Conservation (phyloP, 1,139 yeast genomes). For the Candida neerlandica region DNA sequence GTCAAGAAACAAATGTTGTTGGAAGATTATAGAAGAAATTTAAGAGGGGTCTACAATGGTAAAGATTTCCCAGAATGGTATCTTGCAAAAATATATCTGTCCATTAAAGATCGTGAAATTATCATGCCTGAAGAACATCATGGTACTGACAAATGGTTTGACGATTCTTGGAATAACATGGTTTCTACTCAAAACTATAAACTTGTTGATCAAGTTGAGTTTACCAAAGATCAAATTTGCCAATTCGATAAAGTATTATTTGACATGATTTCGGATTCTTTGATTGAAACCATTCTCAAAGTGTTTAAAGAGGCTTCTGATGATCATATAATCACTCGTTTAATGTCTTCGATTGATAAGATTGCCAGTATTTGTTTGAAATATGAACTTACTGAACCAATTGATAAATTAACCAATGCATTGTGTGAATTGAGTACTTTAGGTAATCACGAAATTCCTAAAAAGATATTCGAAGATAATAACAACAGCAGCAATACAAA, state of each 20-base stretch:
- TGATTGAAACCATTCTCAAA: conserved; percentile 69
- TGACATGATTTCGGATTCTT: conserved; percentile 57
- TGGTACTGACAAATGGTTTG: conserved; percentile 86
- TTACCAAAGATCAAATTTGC: conserved; percentile 27
- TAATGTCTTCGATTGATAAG: conserved; percentile 86
- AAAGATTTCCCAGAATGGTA: conserved; percentile 88
- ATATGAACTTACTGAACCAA: conserved; percentile 56
- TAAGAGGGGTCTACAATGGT: conserved; percentile 77
- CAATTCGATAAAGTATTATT: conserved; percentile 74
- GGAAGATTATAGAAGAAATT: conserved; percentile 76
- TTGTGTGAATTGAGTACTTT: conserved; percentile 67
- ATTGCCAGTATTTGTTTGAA: conserved; percentile 74
- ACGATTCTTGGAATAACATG: conserved; percentile 88
- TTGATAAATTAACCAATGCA: conserved; percentile 65
- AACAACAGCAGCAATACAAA: conserved; percentile 37
- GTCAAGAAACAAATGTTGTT: conserved; percentile 86
- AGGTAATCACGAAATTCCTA: conserved; percentile 24
- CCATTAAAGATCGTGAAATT: conserved; percentile 84
- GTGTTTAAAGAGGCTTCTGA: conserved; percentile 89
- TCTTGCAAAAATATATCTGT: conserved; percentile 73
- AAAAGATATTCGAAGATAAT: conserved; percentile 9
- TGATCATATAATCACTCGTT: conserved; percentile 83
- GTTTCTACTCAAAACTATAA: conserved; percentile 51
- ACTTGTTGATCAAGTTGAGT: conserved; percentile 22
- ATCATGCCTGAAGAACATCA: conserved; percentile 98